Conservation (phyloP, 1,139 yeast species). For the Nakaseomyces glabratus region DNA sequence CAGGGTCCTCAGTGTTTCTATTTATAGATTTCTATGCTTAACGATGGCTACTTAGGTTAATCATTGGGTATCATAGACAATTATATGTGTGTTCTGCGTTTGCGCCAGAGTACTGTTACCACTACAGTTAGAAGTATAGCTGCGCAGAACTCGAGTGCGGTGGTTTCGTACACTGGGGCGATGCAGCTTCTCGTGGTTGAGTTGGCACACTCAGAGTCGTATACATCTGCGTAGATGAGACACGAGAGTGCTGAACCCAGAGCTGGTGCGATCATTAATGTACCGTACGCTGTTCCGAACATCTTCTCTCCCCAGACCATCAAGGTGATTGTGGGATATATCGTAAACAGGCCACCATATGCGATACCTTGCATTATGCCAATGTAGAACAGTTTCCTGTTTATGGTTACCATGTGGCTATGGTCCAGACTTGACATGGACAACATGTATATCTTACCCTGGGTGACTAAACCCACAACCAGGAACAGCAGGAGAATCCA, state of each 20-base stretch:
- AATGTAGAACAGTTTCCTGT: slow-evolving; percentile 22
- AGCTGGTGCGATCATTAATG: slow-evolving; percentile 87
- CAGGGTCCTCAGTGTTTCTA: too few species aligned
- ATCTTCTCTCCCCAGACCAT: slow-evolving; percentile 83
- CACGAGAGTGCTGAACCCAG: slow-evolving; percentile 70
- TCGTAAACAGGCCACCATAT: slow-evolving; percentile 79
- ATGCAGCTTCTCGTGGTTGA: slow-evolving; percentile 14
- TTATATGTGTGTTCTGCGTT: slow-evolving; percentile 10
- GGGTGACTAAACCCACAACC: slow-evolving; percentile 40
- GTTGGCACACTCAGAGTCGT: slow-evolving; percentile 37
- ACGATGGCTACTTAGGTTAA: too few species aligned
- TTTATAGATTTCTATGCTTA: too few species aligned
- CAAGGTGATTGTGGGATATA: slow-evolving; percentile 75
- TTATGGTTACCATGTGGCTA: slow-evolving; percentile 8
- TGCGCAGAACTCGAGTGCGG: slow-evolving; percentile 12
- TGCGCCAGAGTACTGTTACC: slow-evolving; percentile 13
- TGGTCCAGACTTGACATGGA: slow-evolving; percentile 7
- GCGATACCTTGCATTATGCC: slow-evolving; percentile 53
- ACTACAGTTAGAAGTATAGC: slow-evolving; percentile 13
- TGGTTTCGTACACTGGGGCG: slow-evolving; percentile 15
- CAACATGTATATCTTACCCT: slow-evolving; percentile 24
- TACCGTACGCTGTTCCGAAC: slow-evolving; percentile 91
- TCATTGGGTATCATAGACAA: too few species aligned
- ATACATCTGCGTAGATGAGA: slow-evolving; percentile 56
- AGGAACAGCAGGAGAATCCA: slow-evolving; percentile 39